phyloP scores from a whole-genome alignment of 2,329 filamentous ascomycete species.

The Lasiodiplodia citricola region DNA sequence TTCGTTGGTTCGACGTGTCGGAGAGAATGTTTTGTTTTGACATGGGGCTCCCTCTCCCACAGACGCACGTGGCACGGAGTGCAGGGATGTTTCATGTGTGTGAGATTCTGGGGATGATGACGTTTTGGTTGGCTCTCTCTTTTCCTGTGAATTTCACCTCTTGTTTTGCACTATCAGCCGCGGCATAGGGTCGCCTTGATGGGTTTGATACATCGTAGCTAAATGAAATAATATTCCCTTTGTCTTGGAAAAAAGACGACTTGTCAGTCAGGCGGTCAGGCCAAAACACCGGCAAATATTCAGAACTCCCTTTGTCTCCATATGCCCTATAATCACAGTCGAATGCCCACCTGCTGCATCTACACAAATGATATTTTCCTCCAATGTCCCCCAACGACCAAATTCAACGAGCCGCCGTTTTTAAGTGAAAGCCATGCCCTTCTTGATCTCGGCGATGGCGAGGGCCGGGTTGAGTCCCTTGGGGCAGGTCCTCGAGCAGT shows the following conservation, averaged over 20 bases:
- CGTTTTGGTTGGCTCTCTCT: background rate
- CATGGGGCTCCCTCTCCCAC: background rate
- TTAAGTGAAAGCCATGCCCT: constrained; percentile 75
- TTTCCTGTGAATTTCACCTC: background rate
- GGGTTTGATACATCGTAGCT: background rate
- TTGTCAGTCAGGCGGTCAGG: background rate
- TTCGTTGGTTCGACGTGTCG: background rate
- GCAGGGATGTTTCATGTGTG: background rate
- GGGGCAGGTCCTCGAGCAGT: constrained; percentile 96
- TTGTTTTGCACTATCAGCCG: background rate
- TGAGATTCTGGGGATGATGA: background rate
- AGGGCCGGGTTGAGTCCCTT: constrained; percentile 97
- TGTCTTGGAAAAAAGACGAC: background rate
- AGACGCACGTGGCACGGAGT: background rate
- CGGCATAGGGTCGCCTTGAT: background rate
- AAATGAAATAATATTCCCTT: background rate
- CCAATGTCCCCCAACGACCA: background rate
- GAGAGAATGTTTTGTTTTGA: background rate
- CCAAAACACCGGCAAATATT: constrained; percentile 1
- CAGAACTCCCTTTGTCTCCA: constrained; percentile 12
- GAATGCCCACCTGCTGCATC: constrained; percentile 9
- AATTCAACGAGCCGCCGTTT: background rate
- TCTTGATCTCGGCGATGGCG: constrained; percentile 98
- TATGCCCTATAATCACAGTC: constrained; percentile 12
- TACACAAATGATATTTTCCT: background rate